Percentiles rank a stretch among this genome's conserved stretches.
phyloP scores from a whole-genome alignment of 768 basidiomycete genomes.

The Leucogyrophana mollusca region DNA sequence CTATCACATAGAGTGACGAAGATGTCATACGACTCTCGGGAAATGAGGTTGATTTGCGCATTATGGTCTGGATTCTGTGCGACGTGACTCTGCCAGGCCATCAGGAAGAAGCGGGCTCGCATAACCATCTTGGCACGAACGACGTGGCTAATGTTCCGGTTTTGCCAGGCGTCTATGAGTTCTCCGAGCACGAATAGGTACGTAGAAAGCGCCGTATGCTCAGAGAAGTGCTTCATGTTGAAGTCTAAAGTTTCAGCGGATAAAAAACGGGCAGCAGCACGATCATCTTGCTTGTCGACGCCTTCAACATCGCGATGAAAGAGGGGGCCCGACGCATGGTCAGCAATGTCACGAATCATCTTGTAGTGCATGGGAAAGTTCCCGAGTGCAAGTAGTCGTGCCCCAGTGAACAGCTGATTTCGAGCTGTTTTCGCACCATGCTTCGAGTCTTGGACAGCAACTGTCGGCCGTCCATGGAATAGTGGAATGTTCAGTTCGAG shows the following conservation, averaged over 20 bases:
- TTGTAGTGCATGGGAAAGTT: constrained; percentile 6
- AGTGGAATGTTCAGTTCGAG: background rate
- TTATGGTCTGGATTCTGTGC: background rate
- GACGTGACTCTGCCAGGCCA: constrained; percentile 26
- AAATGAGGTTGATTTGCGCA: constrained; percentile 1
- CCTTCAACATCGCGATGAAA: constrained; percentile 33
- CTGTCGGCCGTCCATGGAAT: constrained; percentile 3
- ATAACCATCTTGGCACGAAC: constrained; percentile 30
- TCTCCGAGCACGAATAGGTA: constrained; percentile 43
- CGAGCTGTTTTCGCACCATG: constrained; percentile 29
- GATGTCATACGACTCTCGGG: constrained; percentile 5
- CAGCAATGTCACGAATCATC: background rate
- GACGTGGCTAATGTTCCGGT: constrained; percentile 20
- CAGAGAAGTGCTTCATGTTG: constrained; percentile 20
- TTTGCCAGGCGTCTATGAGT: constrained; percentile 38
- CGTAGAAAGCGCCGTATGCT: constrained; percentile 22
- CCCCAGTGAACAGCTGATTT: constrained; percentile 32
- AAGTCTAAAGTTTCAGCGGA: constrained; percentile 30
- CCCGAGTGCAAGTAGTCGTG: constrained; percentile 23
- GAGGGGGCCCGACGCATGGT: constrained; percentile 13
- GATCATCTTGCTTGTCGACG: constrained; percentile 44
- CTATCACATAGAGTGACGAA: background rate
- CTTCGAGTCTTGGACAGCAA: constrained; percentile 28
- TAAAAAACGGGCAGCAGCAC: constrained; percentile 39
- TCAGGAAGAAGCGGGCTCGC: constrained; percentile 29